Evolutionary conservation across 768 basidiomycete genomes (phyloP).

Genomic region (Lentinula edodes): DNA sequence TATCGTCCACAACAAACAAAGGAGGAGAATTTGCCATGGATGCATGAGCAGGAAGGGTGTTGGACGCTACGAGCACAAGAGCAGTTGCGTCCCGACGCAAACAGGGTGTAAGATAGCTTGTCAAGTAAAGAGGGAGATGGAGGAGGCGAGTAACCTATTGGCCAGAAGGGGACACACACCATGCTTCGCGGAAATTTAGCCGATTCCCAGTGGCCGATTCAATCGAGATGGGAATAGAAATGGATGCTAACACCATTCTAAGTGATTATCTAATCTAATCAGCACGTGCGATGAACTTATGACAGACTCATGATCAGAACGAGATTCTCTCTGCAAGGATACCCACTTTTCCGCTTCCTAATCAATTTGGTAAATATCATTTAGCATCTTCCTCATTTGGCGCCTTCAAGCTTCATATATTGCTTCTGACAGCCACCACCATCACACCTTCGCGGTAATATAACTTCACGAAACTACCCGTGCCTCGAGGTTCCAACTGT

Average conservation of each 20-base stretch:
- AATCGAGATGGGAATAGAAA: neutral
- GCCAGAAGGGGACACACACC: neutral
- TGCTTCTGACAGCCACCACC: slow-evolving; percentile 4
- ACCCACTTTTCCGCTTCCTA: too few species aligned
- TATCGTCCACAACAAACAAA: slow-evolving; percentile 53
- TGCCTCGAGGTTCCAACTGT: neutral
- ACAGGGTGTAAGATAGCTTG: neutral
- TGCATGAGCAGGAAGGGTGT: slow-evolving; percentile 7
- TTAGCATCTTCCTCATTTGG: neutral
- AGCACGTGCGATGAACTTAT: too few species aligned
- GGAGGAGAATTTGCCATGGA: slow-evolving; percentile 30
- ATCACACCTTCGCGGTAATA: slow-evolving; percentile 2
- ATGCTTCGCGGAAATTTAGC: neutral
- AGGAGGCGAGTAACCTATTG: neutral
- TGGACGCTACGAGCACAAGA: too few species aligned
- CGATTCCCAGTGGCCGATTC: neutral
- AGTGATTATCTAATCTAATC: neutral
- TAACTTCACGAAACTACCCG: neutral
- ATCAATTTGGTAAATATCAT: neutral
- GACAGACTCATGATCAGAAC: too few species aligned
- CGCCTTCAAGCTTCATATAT: neutral
- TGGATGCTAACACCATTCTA: neutral
- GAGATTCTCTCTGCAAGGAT: too few species aligned
- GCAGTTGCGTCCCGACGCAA: neutral
- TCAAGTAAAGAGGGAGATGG: neutral